Evolutionary conservation across 2,329 filamentous ascomycete species (phyloP).

Genomic region (Microdochium trichocladiopsis): DNA sequence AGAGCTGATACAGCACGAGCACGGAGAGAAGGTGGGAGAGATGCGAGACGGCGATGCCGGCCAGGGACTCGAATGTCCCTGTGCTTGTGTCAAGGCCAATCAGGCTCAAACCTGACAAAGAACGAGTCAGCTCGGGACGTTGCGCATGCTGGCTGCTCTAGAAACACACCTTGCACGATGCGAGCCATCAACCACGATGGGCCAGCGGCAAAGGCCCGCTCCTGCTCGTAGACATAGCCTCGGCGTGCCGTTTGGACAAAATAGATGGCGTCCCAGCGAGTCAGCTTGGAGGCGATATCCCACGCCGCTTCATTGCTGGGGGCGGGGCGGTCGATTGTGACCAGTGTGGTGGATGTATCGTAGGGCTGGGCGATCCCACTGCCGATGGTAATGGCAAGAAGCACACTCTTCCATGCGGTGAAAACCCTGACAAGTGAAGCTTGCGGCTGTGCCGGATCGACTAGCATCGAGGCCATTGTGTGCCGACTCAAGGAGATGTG

Average conservation of each 20-base stretch:
- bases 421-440: slow-evolving; percentile 35
- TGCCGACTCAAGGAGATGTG: not conserved
- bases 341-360: slow-evolving; percentile 66
- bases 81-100: not conserved
- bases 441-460: not conserved
- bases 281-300: slow-evolving; percentile 48
- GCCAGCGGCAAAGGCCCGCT: slow-evolving; percentile 69
- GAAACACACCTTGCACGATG: not conserved
- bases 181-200: slow-evolving; percentile 35
- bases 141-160: not conserved
- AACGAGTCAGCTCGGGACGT: slow-evolving; percentile 2
- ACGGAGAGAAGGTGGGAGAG: slow-evolving; percentile 71
- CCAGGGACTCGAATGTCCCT: slow-evolving; percentile 31
- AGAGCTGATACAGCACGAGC: slow-evolving; percentile 62
- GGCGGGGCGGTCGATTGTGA: slow-evolving; percentile 22
- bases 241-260: slow-evolving; percentile 55
- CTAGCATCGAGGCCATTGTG: not conserved
- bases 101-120: slow-evolving; percentile 13
- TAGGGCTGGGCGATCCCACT: slow-evolving; percentile 55
- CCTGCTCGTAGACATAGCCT: slow-evolving; percentile 70
- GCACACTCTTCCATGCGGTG: slow-evolving; percentile 56
- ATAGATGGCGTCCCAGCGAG: slow-evolving; percentile 78
- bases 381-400: slow-evolving; percentile 53
- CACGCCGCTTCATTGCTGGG: slow-evolving; percentile 25
- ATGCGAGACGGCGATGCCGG: slow-evolving; percentile 64